Evolutionary conservation across 805 yeast species (phyloP).

Genomic region (Saccharomycopsis olivae): DNA sequence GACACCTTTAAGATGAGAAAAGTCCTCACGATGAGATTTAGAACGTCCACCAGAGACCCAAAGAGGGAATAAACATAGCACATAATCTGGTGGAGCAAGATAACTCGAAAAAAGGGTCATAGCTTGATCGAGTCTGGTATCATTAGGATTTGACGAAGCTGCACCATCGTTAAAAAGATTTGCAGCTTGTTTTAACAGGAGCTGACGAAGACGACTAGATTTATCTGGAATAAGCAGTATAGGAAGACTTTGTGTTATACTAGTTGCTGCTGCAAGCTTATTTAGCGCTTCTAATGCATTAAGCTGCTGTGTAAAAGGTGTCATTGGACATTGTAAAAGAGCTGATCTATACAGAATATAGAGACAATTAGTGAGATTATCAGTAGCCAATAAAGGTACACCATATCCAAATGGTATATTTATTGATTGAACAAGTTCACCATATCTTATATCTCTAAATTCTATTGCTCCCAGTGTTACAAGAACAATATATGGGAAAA

Average conservation of each 20-base stretch:
- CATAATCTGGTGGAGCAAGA: slow-evolving; percentile 49
- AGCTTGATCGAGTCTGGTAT: slow-evolving; percentile 26
- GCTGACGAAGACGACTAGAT: slow-evolving; percentile 26
- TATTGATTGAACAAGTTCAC: background rate
- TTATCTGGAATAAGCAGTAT: slow-evolving; percentile 25
- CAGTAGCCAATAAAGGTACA: too few relatives aligned
- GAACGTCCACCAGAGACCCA: too few relatives aligned
- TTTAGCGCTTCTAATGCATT: slow-evolving; percentile 23
- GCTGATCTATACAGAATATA: too few relatives aligned
- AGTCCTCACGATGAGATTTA: too few relatives aligned
- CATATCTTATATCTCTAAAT: background rate
- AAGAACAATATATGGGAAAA: slow-evolving; percentile 1
- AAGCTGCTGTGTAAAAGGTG: slow-evolving; percentile 27
- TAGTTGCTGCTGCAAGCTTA: slow-evolving; percentile 34
- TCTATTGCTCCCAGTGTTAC: background rate
- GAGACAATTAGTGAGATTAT: too few relatives aligned
- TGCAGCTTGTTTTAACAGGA: slow-evolving; percentile 32
- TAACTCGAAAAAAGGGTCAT: slow-evolving; percentile 38
- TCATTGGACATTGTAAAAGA: slow-evolving; percentile 22
- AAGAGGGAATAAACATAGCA: slow-evolving; percentile 39
- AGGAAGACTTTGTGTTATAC: too few relatives aligned
- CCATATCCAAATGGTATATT: too few relatives aligned
- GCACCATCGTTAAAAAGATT: background rate
- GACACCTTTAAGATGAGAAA: too few relatives aligned
- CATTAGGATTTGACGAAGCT: background rate